These are phyloP conservation scores for Spergularia azorica DNA, from an alignment of 179 eudicot species.

Conservation along the genomic window DNA sequence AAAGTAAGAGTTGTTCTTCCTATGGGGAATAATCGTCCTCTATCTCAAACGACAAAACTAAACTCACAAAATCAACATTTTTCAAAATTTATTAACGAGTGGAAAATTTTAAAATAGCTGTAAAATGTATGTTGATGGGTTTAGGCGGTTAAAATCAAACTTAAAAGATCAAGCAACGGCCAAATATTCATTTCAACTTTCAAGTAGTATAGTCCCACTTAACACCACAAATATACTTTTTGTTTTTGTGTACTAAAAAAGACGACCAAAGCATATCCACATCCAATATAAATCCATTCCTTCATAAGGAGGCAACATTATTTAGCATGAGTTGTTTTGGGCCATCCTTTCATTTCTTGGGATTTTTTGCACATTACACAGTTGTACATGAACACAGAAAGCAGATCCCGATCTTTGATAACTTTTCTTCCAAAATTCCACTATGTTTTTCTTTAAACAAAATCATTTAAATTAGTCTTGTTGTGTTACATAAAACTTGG, in stretches of 20 bases:
- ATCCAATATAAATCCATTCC: conserved; percentile 12
- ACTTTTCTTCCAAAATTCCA: background rate
- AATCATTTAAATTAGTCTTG: no score
- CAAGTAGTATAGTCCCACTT: background rate
- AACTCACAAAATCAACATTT: no score
- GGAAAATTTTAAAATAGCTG: no score
- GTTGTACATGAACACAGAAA: background rate
- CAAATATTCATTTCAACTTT: background rate
- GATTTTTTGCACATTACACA: background rate
- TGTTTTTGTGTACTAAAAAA: background rate
- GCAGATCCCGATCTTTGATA: background rate
- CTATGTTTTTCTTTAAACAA: no score
- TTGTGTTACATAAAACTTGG: no score
- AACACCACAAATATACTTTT: conserved; percentile 1
- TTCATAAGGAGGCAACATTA: conserved; percentile 9
- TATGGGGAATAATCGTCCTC: no score
- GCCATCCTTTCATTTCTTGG: background rate
- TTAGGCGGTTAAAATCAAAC: no score
- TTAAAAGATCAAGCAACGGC: conserved; percentile 2
- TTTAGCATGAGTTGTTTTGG: background rate
- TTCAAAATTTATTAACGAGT: no score
- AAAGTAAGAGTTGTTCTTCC: no score
- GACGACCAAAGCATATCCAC: background rate
- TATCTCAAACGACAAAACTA: no score
- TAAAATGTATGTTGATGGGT: no score